Percentiles rank a stretch among this genome's conserved stretches.
phyloP scores from a whole-genome alignment of 2,329 filamentous ascomycete species.

The Fusarium irregulare region DNA sequence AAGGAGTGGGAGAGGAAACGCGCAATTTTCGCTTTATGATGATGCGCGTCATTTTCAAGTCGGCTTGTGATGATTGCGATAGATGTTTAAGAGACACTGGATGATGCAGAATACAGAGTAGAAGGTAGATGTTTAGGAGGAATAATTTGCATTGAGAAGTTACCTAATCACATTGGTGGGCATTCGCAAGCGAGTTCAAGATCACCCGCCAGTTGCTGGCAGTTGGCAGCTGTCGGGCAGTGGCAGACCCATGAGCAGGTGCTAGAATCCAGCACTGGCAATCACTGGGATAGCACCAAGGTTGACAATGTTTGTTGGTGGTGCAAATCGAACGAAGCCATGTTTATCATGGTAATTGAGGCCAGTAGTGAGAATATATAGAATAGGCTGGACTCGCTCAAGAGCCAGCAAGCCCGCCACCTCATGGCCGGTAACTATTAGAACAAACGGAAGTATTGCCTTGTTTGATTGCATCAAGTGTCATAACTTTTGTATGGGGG shows the following conservation, averaged over 20 bases:
- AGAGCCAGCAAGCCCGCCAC: too few relatives aligned
- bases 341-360: neutral
- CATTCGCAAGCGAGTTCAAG: too few relatives aligned
- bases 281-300: neutral
- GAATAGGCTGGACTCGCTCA: fast-evolving
- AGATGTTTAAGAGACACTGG: neutral
- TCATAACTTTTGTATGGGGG: too few relatives aligned
- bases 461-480: too few relatives aligned
- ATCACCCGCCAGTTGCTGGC: neutral
- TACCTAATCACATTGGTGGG: neutral
- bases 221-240: neutral
- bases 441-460: too few relatives aligned
- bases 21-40: neutral
- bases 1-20: neutral
- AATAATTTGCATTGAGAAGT: fast-evolving
- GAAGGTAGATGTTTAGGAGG: too few relatives aligned
- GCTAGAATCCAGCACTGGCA: neutral
- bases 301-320: neutral
- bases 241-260: neutral
- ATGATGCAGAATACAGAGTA: fast-evolving
- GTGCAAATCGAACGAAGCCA: neutral
- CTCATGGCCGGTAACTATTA: neutral
- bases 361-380: fast-evolving
- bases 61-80: too few relatives aligned
- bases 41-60: neutral